Conservation (phyloP, 257 asterid genomes). For the Gentiana macrophylla region DNA sequence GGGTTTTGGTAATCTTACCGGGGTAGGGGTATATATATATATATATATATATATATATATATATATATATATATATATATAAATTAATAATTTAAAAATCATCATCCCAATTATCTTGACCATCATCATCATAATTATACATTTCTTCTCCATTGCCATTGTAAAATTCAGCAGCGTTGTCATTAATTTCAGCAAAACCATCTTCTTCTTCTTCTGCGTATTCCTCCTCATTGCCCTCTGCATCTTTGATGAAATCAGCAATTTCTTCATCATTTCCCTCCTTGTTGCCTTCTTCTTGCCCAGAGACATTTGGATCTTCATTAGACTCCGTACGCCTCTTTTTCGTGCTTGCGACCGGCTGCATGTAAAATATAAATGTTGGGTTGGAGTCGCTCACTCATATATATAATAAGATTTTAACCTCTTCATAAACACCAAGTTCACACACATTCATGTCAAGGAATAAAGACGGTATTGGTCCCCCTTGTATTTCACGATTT, state of each 20-base stretch:
- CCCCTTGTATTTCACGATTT: too few species aligned
- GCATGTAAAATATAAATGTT: neutral
- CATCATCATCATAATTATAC: constrained; percentile 10
- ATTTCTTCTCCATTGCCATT: constrained; percentile 8
- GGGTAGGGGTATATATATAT: too few species aligned
- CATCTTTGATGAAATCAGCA: neutral
- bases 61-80: too few species aligned
- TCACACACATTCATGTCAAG: too few species aligned
- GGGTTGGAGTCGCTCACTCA: too few species aligned
- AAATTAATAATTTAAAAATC: neutral
- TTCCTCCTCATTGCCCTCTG: neutral
- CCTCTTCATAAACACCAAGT: too few species aligned
- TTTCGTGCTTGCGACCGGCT: constrained; percentile 6
- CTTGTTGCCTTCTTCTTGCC: neutral
- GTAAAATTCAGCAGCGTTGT: neutral
- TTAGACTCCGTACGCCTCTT: constrained; percentile 1
- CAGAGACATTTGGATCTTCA: neutral
- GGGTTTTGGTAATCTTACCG: too few species aligned
- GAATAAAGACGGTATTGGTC: too few species aligned
- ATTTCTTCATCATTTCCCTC: constrained; percentile 6
- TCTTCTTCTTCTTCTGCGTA: neutral
- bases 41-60: too few species aligned
- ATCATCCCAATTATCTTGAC: constrained; percentile 3
- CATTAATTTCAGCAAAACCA: neutral
- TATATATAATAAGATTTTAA: too few species aligned